These are phyloP conservation scores for Umbilicaria muhlenbergii DNA, from an alignment of 495 filamentous ascomycete species.

Conservation along the genomic window DNA sequence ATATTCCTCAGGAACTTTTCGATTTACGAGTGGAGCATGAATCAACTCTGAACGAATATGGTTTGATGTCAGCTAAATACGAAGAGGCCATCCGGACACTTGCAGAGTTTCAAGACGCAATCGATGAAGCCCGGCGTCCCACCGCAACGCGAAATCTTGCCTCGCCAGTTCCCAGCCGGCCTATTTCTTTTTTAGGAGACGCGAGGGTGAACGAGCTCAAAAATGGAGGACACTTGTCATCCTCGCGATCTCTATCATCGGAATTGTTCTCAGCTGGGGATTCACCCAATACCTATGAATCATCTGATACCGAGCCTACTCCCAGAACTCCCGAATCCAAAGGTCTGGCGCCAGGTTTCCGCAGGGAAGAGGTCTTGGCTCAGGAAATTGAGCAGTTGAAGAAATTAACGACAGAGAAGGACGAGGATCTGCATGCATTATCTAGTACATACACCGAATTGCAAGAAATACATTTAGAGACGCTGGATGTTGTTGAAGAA, in stretches of 20 bases:
- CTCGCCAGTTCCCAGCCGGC: slow-evolving; percentile 43
- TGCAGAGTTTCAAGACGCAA: slow-evolving; percentile 67
- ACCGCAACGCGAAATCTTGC: slow-evolving; percentile 35
- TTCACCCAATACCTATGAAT: slow-evolving; percentile 50
- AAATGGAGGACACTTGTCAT: slow-evolving; percentile 65
- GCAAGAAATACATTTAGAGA: slow-evolving; percentile 64
- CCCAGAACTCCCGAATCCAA: slow-evolving; percentile 17
- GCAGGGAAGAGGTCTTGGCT: slow-evolving; percentile 17
- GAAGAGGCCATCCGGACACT: slow-evolving; percentile 73
- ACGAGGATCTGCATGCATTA: slow-evolving; percentile 53
- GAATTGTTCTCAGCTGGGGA: slow-evolving; percentile 89
- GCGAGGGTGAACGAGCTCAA: slow-evolving; percentile 59
- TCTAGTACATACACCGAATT: slow-evolving; percentile 66
- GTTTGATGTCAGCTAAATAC: slow-evolving; percentile 74
- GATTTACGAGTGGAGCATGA: slow-evolving; percentile 86
- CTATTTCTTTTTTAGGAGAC: slow-evolving; percentile 87
- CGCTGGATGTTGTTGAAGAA: slow-evolving; percentile 72
- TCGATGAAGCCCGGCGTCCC: slow-evolving; percentile 67
- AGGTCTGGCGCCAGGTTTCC: slow-evolving; percentile 13
- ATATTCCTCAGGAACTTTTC: slow-evolving; percentile 80
- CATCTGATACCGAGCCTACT: slow-evolving; percentile 37
- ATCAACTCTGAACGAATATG: slow-evolving; percentile 61
- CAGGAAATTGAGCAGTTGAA: slow-evolving; percentile 59
- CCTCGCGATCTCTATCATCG: slow-evolving; percentile 89
- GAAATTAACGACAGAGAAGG: slow-evolving; percentile 56